Base-by-base conservation (phyloP, 768 basidiomycete genomes). In the Podaxis sp. region DNA sequence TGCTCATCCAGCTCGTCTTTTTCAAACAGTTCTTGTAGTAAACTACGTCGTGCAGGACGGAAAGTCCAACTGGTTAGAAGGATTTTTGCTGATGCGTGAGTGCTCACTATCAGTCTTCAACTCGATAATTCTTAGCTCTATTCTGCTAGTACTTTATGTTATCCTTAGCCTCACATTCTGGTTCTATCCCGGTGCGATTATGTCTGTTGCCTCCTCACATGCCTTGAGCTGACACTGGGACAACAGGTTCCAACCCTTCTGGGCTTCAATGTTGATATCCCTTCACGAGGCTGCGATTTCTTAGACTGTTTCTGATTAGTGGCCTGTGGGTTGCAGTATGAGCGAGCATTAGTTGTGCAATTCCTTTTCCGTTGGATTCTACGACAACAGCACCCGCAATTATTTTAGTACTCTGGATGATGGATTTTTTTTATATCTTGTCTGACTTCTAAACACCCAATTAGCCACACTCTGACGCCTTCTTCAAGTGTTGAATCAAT, bases 11-110 rank as follows among this genome's bases (percentile, higher is more conserved):
- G n/a, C 37, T n/a, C 42, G 5, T 59, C 38, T 27, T 63, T 7
- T 63, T 4, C 27, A 25, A 23, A 37, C 35, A 88, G 88, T 93
- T n/a, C 76, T 92, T 62, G 91, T 90, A 11, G 89, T 94, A 72
- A 91, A 89, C 67, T 88, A 90, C 65, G 87, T 89, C 18, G 84
- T 93, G 1, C 79, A 86, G 56, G 92, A 95, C 67, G 91, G 90
- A 9, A 87, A 88, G 68, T 88, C 86, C 16, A 93, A 92, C 69
- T 95, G 92, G 82, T 76, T 94, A 14, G 91, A 94, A 69, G 92
- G 91, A 2, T 77, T 80, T 66, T 74, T 82, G 37, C 66, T 93
- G 2, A 75, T 75, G 70, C 52, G 72, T 74, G 61, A 61, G 65
- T 61, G 6, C 2, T 16, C 10, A 42, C 50, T n/a, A 23, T 40